phyloP scores from a whole-genome alignment of 768 basidiomycete genomes.

The Lactarius sp. region DNA sequence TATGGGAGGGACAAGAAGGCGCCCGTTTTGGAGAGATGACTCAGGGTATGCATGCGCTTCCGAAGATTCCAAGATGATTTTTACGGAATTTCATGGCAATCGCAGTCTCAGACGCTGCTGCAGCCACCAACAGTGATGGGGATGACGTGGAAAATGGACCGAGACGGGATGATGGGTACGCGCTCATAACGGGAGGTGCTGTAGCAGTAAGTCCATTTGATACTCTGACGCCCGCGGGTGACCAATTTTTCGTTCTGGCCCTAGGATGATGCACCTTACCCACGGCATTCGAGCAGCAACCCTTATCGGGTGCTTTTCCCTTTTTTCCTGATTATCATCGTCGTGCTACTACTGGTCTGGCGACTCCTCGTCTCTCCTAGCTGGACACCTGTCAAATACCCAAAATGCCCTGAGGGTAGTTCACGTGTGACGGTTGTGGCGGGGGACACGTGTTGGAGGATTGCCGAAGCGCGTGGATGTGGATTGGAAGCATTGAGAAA shows the following conservation, averaged over 20 bases:
- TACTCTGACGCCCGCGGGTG: not conserved
- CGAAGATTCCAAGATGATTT: not conserved
- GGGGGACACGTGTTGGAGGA: conserved; percentile 27
- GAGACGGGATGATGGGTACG: conserved; percentile 14
- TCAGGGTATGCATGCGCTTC: conserved; percentile 33
- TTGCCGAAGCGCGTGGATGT: conserved; percentile 23
- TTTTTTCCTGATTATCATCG: conserved; percentile 25
- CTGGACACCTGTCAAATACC: conserved; percentile 6
- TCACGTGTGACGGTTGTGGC: conserved; percentile 22
- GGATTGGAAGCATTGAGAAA: conserved; percentile 20
- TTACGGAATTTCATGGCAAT: not conserved
- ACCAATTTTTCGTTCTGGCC: not conserved
- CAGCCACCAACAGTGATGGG: not conserved
- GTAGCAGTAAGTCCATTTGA: conserved; percentile 18
- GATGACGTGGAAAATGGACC: conserved; percentile 25
- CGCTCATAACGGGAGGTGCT: conserved; percentile 13
- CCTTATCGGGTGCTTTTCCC: conserved; percentile 27
- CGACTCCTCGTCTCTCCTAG: conserved; percentile 23
- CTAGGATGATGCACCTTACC: conserved; percentile 9
- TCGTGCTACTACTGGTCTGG: conserved; percentile 24
- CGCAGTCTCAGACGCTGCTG: conserved; percentile 8
- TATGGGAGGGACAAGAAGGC: conserved; percentile 56
- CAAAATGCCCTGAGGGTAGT: conserved; percentile 22
- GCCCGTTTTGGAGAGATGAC: conserved; percentile 53
- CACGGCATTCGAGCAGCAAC: conserved; percentile 9